These are phyloP conservation scores for Cercospora sp. DNA, from an alignment of 2,329 filamentous ascomycete species.

Conservation along the genomic window DNA sequence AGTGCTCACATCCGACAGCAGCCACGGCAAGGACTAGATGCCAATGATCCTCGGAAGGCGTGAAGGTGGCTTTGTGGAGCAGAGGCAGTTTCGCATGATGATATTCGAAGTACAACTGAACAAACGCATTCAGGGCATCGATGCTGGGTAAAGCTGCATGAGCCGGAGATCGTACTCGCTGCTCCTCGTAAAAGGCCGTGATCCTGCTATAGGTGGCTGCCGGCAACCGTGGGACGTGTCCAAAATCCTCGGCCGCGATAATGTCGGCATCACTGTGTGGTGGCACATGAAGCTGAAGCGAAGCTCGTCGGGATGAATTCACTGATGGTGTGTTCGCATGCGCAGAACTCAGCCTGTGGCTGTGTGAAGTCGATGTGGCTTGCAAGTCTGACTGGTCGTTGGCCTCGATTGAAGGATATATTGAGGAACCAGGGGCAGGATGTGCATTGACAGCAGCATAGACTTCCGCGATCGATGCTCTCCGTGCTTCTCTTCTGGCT, in stretches of 20 bases:
- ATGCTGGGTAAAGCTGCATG: slow-evolving; percentile 2
- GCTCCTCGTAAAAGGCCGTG: slow-evolving; percentile 3
- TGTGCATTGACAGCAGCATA: slow-evolving; percentile 4
- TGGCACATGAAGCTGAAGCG: background rate
- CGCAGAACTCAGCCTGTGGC: background rate
- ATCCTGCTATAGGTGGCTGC: slow-evolving; percentile 9
- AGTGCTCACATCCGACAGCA: slow-evolving; percentile 10
- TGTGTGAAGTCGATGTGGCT: background rate
- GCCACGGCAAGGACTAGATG: slow-evolving; percentile 11
- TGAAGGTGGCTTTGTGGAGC: slow-evolving; percentile 14
- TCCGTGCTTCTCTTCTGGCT: background rate
- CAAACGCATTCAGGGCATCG: slow-evolving; percentile 12
- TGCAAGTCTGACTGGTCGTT: background rate
- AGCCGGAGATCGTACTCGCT: background rate
- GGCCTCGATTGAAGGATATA: slow-evolving; percentile 7
- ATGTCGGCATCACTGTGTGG: slow-evolving; percentile 5
- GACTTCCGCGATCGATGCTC: slow-evolving; percentile 5
- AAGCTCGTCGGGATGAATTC: background rate
- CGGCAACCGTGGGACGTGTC: slow-evolving; percentile 1
- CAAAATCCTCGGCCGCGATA: slow-evolving; percentile 8
- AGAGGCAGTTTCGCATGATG: slow-evolving; percentile 9
- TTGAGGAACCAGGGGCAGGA: slow-evolving; percentile 8
- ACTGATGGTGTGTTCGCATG: background rate
- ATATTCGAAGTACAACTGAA: slow-evolving; percentile 13
- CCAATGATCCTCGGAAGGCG: slow-evolving; percentile 11